Base-by-base conservation (phyloP, 2,329 filamentous ascomycete genomes). In the Ophiosphaerella narmari region DNA sequence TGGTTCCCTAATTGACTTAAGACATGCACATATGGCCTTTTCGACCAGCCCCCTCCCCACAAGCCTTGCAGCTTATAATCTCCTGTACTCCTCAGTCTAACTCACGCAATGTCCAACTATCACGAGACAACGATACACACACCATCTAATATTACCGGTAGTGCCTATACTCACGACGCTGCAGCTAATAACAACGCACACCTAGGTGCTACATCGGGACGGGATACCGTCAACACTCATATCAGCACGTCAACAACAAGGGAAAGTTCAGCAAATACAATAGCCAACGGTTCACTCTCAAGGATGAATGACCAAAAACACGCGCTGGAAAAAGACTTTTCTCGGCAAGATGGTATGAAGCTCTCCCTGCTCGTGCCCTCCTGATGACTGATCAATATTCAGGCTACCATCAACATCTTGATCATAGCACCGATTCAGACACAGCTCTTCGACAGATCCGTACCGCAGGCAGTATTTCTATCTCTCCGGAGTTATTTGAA, bases 381-480 rank as follows among this genome's bases (percentile, higher is more conserved):
- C 37, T 29, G 13, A 16, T 41, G 21, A 29, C 7, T 39, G 54
- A 35, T 24, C 16, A 39, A 48, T 52, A 51, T 47, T 11, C 60
- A 63, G 60, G 57, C 8, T 59, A 56, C 13, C 63, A 67, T 39
- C 51, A 59, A 12, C 67, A 72, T 42, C 58, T 72, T 9, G 63
- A 67, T 31, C 46, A 45, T 12, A 51, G 36, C 21, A 57, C 64
- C 16, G 68, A 71, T 32, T 69, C 68, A 23, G 59, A 68, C 35
- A 55, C 58, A 18, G 67, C 69, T 8, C 52, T 71, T 39, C 56
- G 55, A 38, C 66, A 67, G 37, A 71, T 73, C 13, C 72, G 75
- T 26, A 83, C 81, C 1, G 78, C 80, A 24, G 80, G 81, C 50
- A 81, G 78, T 64, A 75, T 82, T 40, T 80, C 79, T 39, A 81